Base-by-base conservation (phyloP, 2,329 filamentous ascomycete species). In the Pseudopyrenochaeta lycopersici region DNA sequence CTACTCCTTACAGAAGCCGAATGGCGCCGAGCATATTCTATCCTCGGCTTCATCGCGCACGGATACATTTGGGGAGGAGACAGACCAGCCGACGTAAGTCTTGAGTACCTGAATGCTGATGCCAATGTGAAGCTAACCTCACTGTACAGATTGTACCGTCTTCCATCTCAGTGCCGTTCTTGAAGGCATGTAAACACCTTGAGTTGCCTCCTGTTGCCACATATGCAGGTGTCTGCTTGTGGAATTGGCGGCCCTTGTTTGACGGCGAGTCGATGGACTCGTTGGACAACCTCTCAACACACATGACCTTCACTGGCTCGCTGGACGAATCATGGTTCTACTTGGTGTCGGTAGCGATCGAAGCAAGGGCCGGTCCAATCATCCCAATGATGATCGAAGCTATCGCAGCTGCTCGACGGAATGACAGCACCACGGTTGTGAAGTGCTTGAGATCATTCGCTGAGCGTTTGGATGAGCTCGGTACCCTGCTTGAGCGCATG, bases 321-420 rank as follows among this genome's bases (percentile, higher is more conserved):
- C 82, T 96, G 49, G 95, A 99, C 72, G 95, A 99, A 78, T 97
- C 95, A 58, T 99, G 95, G 95, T 99, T 99, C 74, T 99, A 98
- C 74, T 83, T 99, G 11, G 87, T 98, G 46, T 97, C 92, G 0
- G 91, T 97, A 2, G 95, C 94, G 58, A 97, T 99, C 60, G 95
- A 99, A 78, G 92, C 93, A 49, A 89, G 92, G 50, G 94, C 92
- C 21, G 95, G 89, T 0, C 90, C 92, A 3, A 90, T 93, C 52
- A 88, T 99, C 47, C 88, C 92, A 0, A 80, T 97, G 53, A 97
- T 97, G 91, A 82, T 99, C 36, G 84, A 88, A 35, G 95, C 95
- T 41, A 93, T 99, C 52, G 82, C 85, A 46, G 93, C 93, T 31
- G 93, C 89, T 18, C 86, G 92, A 44, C 78, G 83, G 17, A 84